These are phyloP conservation scores for Naganishia friedmannii DNA, from an alignment of 768 basidiomycete genomes.

Conservation along the genomic window DNA sequence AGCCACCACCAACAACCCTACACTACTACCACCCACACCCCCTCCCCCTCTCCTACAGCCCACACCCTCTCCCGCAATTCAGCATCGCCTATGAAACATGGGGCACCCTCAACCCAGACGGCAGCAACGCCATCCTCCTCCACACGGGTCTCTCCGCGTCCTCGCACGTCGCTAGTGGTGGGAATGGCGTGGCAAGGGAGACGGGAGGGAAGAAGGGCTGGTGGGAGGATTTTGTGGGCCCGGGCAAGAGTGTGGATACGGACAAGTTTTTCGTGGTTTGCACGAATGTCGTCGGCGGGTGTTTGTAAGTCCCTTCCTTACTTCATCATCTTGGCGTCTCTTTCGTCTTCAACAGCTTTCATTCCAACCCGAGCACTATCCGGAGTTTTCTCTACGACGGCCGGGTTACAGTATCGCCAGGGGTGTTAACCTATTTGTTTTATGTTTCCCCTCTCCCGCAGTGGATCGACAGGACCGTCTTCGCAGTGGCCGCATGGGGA, in stretches of 20 bases:
- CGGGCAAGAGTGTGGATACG: constrained; percentile 89
- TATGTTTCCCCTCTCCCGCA: neutral
- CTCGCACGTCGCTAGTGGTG: constrained; percentile 62
- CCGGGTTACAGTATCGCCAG: too few species aligned
- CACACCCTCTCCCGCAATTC: constrained; percentile 44
- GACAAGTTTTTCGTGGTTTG: constrained; percentile 88
- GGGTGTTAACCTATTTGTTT: neutral
- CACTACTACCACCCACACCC: constrained; percentile 41
- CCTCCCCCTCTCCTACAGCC: constrained; percentile 50
- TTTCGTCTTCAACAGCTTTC: too few species aligned
- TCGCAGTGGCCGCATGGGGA: constrained; percentile 64
- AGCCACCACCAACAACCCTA: constrained; percentile 50
- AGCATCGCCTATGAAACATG: constrained; percentile 97
- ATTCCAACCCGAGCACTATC: too few species aligned
- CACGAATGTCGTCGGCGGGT: constrained; percentile 93
- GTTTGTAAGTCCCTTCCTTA: constrained; percentile 60
- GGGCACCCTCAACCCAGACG: constrained; percentile 75
- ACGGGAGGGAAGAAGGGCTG: constrained; percentile 81
- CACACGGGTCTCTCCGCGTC: constrained; percentile 96
- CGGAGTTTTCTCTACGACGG: too few species aligned
- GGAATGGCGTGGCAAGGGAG: constrained; percentile 63
- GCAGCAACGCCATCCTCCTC: constrained; percentile 86
- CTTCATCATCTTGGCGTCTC: too few species aligned
- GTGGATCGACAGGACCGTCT: constrained; percentile 88
- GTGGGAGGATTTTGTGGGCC: constrained; percentile 99